Evolutionary conservation across 371 early-diverging fungal species (phyloP).

Genomic region (Haplosporangium sp.): DNA sequence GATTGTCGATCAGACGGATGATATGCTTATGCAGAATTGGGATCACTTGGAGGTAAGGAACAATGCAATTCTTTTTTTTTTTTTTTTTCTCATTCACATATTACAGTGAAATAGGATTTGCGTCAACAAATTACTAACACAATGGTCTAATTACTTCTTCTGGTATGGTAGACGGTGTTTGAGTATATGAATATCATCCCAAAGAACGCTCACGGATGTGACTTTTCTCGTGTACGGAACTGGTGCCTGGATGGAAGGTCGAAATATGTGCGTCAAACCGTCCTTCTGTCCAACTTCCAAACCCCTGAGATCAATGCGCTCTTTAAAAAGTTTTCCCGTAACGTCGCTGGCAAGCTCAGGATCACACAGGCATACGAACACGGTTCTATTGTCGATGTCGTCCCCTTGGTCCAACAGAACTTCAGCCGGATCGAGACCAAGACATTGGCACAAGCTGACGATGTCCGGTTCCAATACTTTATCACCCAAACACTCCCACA

Average conservation of each 20-base stretch:
- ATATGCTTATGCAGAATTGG: conserved; percentile 98
- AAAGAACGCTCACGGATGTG: conserved; percentile 87
- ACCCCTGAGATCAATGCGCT: conserved; percentile 92
- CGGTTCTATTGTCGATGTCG: conserved; percentile 83
- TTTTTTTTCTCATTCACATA: not conserved
- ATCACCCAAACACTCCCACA: conserved; percentile 66
- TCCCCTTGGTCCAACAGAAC: conserved; percentile 81
- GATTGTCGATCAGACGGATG: conserved; percentile 88
- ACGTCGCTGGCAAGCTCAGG: conserved; percentile 82
- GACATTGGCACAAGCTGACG: conserved; percentile 73
- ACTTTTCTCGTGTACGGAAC: conserved; percentile 91
- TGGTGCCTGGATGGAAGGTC: conserved; percentile 90
- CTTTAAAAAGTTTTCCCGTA: conserved; percentile 80
- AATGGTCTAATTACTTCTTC: no score
- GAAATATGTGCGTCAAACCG: conserved; percentile 88
- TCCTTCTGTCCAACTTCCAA: conserved; percentile 81
- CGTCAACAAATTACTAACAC: no score
- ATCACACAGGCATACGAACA: conserved; percentile 68
- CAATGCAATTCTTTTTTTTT: conserved; percentile 4
- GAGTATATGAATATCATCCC: conserved; percentile 88
- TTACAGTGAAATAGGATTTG: no score
- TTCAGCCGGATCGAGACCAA: conserved; percentile 78
- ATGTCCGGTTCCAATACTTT: conserved; percentile 89
- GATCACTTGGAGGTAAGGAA: conserved; percentile 82
- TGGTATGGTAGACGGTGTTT: conserved; percentile 82